phyloP scores from a whole-genome alignment of 495 filamentous ascomycete species.

The Pyronema omphalodes region DNA sequence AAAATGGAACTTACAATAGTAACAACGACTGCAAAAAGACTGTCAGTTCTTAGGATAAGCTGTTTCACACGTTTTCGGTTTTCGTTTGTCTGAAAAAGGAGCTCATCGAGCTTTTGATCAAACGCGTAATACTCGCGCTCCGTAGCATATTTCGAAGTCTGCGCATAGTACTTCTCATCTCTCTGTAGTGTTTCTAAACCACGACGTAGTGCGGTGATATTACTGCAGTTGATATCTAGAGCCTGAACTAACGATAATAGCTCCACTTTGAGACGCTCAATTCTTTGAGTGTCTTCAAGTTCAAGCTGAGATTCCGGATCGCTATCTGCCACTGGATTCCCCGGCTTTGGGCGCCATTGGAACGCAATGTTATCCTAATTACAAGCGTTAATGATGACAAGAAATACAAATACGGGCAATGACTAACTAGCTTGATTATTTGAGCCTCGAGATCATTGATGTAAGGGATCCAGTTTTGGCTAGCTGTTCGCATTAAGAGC shows the following conservation, averaged over 20 bases:
- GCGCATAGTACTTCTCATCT: background rate
- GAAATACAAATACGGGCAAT: background rate
- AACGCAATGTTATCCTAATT: constrained; percentile 5
- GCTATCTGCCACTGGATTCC: background rate
- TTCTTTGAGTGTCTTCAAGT: constrained; percentile 6
- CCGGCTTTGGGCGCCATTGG: background rate
- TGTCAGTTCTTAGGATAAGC: constrained; percentile 6
- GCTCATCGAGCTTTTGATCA: background rate
- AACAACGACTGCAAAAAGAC: constrained; percentile 6
- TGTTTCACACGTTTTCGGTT: constrained; percentile 2
- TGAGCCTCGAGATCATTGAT: constrained; percentile 14
- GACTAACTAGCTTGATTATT: constrained; percentile 9
- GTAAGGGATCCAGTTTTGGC: constrained; percentile 18
- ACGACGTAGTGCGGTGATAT: background rate
- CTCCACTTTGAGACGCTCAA: constrained; percentile 7
- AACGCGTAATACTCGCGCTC: background rate
- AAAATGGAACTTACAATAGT: background rate
- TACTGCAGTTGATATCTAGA: background rate
- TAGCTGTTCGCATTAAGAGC: constrained; percentile 9
- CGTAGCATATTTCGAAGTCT: background rate
- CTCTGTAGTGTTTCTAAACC: background rate
- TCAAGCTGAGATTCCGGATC: constrained; percentile 4
- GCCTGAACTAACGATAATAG: constrained; percentile 1
- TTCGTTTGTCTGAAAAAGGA: background rate
- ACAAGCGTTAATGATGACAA: background rate